Evolutionary conservation across 2,329 filamentous ascomycete genomes (phyloP).

Genomic region (Pseudogymnoascus sp.): DNA sequence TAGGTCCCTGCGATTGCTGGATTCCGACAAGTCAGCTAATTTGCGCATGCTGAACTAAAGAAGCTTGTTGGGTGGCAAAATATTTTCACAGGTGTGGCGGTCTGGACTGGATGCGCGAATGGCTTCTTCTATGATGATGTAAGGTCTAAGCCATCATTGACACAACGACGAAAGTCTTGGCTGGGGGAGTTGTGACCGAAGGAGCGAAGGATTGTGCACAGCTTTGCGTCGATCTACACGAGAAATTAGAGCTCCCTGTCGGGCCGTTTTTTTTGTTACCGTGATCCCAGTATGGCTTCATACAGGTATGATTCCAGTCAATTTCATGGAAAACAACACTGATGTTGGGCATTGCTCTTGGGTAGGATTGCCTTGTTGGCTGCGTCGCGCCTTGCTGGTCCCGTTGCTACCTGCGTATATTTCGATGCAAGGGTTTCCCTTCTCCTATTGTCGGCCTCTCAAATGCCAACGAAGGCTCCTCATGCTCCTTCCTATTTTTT

Average conservation of each 20-base stretch:
- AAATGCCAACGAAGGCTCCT: not conserved
- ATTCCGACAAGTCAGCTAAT: not conserved
- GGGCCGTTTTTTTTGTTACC: not conserved
- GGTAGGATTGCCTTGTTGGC: not conserved
- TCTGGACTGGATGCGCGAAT: not conserved
- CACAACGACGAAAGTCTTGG: not conserved
- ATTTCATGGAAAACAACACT: not conserved
- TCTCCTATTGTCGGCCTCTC: not conserved
- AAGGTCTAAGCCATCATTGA: not conserved
- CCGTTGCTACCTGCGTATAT: not conserved
- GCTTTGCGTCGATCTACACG: not conserved
- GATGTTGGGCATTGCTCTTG: not conserved
- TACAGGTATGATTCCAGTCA: not conserved
- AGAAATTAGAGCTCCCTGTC: not conserved
- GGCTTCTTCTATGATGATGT: not conserved
- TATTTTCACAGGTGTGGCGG: not conserved
- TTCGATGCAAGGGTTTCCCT: not conserved
- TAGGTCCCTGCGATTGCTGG: not conserved
- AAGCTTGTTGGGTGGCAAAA: slow-evolving; percentile 7
- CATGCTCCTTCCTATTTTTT: not conserved
- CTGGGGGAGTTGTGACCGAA: not conserved
- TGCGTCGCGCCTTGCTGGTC: not conserved
- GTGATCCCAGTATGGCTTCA: not conserved
- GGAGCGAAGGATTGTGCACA: not conserved
- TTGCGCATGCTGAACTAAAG: not conserved